phyloP scores from a whole-genome alignment of 1,284 basidiomycete genomes.

The Austroboletus niveus region DNA sequence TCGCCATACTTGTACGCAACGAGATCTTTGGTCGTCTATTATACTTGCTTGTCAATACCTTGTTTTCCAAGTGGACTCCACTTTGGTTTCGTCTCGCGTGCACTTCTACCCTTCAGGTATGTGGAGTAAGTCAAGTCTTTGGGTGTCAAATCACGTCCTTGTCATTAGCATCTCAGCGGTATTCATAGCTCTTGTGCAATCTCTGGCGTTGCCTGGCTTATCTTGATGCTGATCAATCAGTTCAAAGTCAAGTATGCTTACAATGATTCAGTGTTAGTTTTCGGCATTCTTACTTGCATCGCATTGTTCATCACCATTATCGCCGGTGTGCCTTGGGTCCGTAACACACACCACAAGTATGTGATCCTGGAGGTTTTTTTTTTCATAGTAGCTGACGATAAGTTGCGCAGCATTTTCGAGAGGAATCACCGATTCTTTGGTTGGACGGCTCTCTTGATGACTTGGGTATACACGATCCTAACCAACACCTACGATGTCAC shows the following conservation, averaged over 20 bases:
- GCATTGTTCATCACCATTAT: slow-evolving; percentile 54
- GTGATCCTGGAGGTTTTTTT: slow-evolving; percentile 18
- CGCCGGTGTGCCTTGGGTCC: slow-evolving; percentile 67
- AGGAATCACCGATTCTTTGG: slow-evolving; percentile 75
- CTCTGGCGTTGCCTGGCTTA: slow-evolving; percentile 64
- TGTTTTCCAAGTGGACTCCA: slow-evolving; percentile 72
- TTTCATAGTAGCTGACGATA: slow-evolving; percentile 4
- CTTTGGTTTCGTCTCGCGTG: slow-evolving; percentile 67
- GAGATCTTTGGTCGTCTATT: slow-evolving; percentile 56
- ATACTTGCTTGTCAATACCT: slow-evolving; percentile 49
- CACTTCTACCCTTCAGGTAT: slow-evolving; percentile 66
- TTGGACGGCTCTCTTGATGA: slow-evolving; percentile 62
- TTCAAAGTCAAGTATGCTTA: slow-evolving; percentile 46
- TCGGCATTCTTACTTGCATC: slow-evolving; percentile 56
- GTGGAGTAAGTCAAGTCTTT: not conserved
- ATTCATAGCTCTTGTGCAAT: slow-evolving; percentile 73
- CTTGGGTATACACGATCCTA: slow-evolving; percentile 66
- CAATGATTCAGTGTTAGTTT: slow-evolving; percentile 53
- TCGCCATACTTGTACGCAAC: slow-evolving; percentile 54
- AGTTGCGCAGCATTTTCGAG: slow-evolving; percentile 59
- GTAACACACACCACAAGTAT: slow-evolving; percentile 76
- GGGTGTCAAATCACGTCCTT: slow-evolving; percentile 8
- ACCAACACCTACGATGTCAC: slow-evolving; percentile 56
- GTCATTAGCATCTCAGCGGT: slow-evolving; percentile 64
- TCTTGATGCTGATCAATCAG: slow-evolving; percentile 57